These are phyloP conservation scores for Exophiala aquamarina DNA, from an alignment of 2,329 filamentous ascomycete species.

Conservation along the genomic window DNA sequence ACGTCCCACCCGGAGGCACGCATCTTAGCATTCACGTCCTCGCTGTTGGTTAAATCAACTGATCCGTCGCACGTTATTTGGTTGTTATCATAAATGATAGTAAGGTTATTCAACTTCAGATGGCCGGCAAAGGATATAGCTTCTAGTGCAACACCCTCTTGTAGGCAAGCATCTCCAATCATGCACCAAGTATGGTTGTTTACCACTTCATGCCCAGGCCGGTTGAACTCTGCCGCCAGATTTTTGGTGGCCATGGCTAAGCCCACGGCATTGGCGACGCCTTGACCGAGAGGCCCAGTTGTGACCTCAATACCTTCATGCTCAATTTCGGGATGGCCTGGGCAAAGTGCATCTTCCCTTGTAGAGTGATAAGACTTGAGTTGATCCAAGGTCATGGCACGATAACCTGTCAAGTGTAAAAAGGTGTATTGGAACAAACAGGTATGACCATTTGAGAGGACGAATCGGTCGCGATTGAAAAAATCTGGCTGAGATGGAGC, in stretches of 20 bases:
- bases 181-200: constrained; percentile 56
- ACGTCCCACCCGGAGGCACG: constrained; percentile 57
- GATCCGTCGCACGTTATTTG: constrained; percentile 60
- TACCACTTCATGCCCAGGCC: constrained; percentile 47
- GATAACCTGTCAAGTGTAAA: constrained; percentile 55
- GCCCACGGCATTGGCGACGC: constrained; percentile 59
- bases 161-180: constrained; percentile 59
- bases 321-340: constrained; percentile 53
- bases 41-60: constrained; percentile 55
- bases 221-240: constrained; percentile 53
- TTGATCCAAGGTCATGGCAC: constrained; percentile 57
- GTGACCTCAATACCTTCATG: constrained; percentile 58
- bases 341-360: constrained; percentile 51
- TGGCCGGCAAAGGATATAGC: constrained; percentile 59
- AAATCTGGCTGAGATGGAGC: constrained; percentile 40
- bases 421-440: constrained; percentile 58
- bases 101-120: constrained; percentile 56
- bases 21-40: constrained; percentile 61
- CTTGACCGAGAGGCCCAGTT: constrained; percentile 58
- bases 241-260: constrained; percentile 59
- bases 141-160: constrained; percentile 60
- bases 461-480: constrained; percentile 64
- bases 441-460: constrained; percentile 62
- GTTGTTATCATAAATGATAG: constrained; percentile 62
- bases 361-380: constrained; percentile 56